phyloP scores from a whole-genome alignment of 169 alveolate species.

The Plasmodium billcollinsi region DNA sequence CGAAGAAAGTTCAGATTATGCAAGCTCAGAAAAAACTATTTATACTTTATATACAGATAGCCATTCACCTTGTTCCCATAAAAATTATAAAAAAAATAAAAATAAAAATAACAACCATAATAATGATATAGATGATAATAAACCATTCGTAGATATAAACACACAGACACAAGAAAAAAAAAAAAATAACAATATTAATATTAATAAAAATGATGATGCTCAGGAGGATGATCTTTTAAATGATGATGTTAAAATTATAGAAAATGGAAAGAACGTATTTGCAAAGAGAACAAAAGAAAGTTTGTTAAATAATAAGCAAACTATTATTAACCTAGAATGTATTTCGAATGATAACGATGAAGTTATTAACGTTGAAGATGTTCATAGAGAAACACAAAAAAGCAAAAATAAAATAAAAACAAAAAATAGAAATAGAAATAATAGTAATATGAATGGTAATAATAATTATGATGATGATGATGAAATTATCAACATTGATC shows the following conservation, averaged over 20 bases:
- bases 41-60: conserved; percentile 62
- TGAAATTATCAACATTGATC: not conserved
- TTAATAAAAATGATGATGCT: not conserved
- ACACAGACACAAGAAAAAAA: not conserved
- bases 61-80: conserved; percentile 12
- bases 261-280: not conserved
- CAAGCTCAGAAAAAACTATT: conserved; percentile 43
- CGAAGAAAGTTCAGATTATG: conserved; percentile 55
- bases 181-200: not conserved
- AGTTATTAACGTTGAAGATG: conserved; percentile 52
- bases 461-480: not conserved
- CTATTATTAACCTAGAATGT: conserved; percentile 31
- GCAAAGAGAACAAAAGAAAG: not conserved
- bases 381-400: conserved; percentile 18
- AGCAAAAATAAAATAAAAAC: not conserved
- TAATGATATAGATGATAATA: not conserved
- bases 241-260: conserved; percentile 57
- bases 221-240: not conserved
- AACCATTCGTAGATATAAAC: not conserved
- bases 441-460: conserved; percentile 32
- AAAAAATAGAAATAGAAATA: not conserved
- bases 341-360: not conserved
- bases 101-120: not conserved
- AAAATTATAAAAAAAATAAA: conserved; percentile 11
- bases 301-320: not conserved